Conservation (phyloP, 1,139 yeast genomes). For the Lodderomyces metapsilosis region DNA sequence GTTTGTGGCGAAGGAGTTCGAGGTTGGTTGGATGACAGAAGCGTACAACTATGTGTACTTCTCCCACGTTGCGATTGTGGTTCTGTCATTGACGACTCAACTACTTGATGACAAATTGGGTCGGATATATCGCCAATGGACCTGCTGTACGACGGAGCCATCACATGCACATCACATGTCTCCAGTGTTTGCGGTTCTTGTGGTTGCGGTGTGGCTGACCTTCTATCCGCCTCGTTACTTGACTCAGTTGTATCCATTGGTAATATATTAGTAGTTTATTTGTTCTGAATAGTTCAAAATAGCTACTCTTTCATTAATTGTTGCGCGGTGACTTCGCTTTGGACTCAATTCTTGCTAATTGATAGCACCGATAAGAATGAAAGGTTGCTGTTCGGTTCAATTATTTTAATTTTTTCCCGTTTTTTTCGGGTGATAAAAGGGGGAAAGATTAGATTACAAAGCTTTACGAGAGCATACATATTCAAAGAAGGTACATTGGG, state of each 20-base stretch:
- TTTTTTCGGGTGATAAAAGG: background rate
- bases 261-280: too few relatives aligned
- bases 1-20: constrained; percentile 3
- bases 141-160: background rate
- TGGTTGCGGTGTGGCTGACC: constrained; percentile 4
- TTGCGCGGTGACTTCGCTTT: background rate
- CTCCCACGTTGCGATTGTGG: background rate
- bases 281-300: too few relatives aligned
- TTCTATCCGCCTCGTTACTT: background rate
- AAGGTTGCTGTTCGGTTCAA: background rate
- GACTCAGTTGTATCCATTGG: background rate
- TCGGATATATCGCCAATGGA: background rate
- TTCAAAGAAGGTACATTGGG: background rate
- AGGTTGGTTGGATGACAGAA: constrained; percentile 5
- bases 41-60: too few relatives aligned
- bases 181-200: background rate
- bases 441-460: constrained; percentile 1
- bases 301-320: background rate
- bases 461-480: background rate
- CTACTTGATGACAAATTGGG: background rate
- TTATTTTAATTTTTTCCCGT: background rate
- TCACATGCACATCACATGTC: background rate
- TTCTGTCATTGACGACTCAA: background rate
- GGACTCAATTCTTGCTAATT: background rate
- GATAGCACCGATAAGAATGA: background rate